Base-by-base conservation (phyloP, 2,329 filamentous ascomycete genomes). In the Cryphonectria radicalis region DNA sequence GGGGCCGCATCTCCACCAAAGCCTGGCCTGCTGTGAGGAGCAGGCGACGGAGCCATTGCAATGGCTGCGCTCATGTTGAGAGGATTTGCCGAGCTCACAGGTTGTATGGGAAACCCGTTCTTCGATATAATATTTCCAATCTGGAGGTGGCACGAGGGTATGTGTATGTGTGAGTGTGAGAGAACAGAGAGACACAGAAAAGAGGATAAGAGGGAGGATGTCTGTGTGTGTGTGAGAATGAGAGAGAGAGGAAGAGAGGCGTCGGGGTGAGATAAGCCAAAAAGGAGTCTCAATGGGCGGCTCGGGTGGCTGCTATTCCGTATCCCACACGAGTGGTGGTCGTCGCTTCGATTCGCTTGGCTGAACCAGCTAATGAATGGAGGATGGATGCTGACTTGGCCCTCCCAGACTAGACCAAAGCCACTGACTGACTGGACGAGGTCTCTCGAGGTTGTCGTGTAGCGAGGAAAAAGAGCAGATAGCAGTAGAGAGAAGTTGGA, bases 1-100 rank as follows among this genome's bases (percentile, higher is more conserved):
- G 83, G 81, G 74, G 82, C 82, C 74, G 85, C 80, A 75, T 87
- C 87, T 74, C 85, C 84, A 77, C 85, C 81, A 76, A 87, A 88
- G n/a, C 85, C 84, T 72, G 87, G 83, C 79, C 89, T 84, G 80
- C 91, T 89, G 80, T 91, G 89, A 75, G 89, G 89, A 82, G 89
- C 89, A 78, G 89, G 89, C 79, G 89, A 91, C 75, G 89, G 89
- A 79, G 88, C 89, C 89, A 91, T 91, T 77, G 89, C 88, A 79
- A 91, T 87, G 81, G 88, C 89, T 80, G 89, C 85, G 84, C 89
- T 91, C 89, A 91, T 91, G 80, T 77, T 90, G 76, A 76, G 74
- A 70, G 67, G 68, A 70, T 65, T 28, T 46, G 64, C 59, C 63
- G 66, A 42, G 69, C 67, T 25, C 35, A 50, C 19, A 50, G 43